Base-by-base conservation (phyloP, 768 basidiomycete genomes). In the Pholiota conissans region DNA sequence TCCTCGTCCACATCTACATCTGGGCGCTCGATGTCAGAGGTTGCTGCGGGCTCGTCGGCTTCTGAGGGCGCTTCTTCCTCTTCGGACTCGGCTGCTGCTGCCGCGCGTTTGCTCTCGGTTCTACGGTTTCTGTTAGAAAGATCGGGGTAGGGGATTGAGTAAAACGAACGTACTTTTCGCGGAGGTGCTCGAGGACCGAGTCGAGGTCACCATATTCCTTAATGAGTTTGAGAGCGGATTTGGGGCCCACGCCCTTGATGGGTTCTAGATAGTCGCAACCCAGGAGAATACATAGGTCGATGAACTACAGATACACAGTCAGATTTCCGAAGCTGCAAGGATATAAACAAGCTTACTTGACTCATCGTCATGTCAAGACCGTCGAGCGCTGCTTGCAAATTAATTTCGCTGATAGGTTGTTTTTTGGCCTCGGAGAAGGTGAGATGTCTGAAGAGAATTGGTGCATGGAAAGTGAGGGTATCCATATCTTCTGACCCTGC, bases 401-500 rank as follows among this genome's bases (percentile, higher is more conserved):
- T 84, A 55, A 98, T 94, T 66, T 98, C 93, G 64, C 86, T 89
- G 65, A 99, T 99, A 14, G 97, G 97, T 61, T 91, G 87, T 68
- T 98, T 98, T 71, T 96, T 94, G 13, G 95, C 95, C 69, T 99
- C 97, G 11, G 93, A 95, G 76, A 98, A 98, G 11, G 97, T 98
- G 58, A 99, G 84, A 73, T 98, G 97, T 27, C 97, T 92, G 64
- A 91, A 89, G 8, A 99, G 81, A 42, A 96, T 87, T 1, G 97
- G 96, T 0, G 96, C 77, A 63, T 85, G 83, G 78, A 99, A 99
- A 0, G 97, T 99, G 20, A 99, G 84, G 7, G 97, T 99, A 67
- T 99, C 97, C 97, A 99, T 99, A 72, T 99, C 97, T 74, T 98
- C 97, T 0, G 95, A 97, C 13, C 97, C 97, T 7, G 97, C 95